Base-by-base conservation (phyloP, 208 protist species). In the Trypanosoma platydactyli region DNA sequence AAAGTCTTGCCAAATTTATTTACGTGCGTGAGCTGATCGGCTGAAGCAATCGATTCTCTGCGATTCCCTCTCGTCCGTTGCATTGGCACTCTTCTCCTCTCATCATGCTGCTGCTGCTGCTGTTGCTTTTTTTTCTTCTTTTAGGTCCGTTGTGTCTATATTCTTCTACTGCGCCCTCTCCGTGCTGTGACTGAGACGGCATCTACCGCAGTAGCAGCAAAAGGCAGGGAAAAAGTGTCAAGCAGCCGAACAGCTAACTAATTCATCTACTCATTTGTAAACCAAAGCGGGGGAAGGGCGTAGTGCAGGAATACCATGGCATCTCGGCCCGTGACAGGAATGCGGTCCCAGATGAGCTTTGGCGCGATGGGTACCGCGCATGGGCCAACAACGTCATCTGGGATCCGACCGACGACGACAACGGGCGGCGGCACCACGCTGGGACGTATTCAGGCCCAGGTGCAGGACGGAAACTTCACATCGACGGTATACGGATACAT, bases 391-490 rank as follows among this genome's bases (percentile, higher is more conserved):
- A 66, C 58, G n/a, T 68, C 76, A 25, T 77, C 77, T 38, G 73
- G 69, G 15, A 72, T 87, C 70, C 80, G 90, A 25, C 90, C 88
- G 15, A 92, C 81, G 18, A 94, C 90, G 25, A 96, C 87, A 44
- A 81, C 80, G 61, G 90, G 88, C 24, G 92, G 92, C 48, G 92
- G 92, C 52, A 94, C 89, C n/a, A 97, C 92, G 18, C 81, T 97
- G 3, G 92, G 90, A 5, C 85, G 90, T 50, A 93, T 95, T 27
- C 89, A 95, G 74, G 63, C 89, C 0, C 86, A 95, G 71, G 85
- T 97, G 27, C 82, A 95, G 60, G 96, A 98, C 35, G 97, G 97
- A n/a, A 95, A 93, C 27, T 97, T 97, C 66, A 99, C 97, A n/a
- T 76, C 86, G 35, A 96, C 83, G 5, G 86, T 99, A 4, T 99